These are phyloP conservation scores for Cutaneotrichosporon arboriforme DNA, from an alignment of 1,284 basidiomycete genomes.

Conservation along the genomic window DNA sequence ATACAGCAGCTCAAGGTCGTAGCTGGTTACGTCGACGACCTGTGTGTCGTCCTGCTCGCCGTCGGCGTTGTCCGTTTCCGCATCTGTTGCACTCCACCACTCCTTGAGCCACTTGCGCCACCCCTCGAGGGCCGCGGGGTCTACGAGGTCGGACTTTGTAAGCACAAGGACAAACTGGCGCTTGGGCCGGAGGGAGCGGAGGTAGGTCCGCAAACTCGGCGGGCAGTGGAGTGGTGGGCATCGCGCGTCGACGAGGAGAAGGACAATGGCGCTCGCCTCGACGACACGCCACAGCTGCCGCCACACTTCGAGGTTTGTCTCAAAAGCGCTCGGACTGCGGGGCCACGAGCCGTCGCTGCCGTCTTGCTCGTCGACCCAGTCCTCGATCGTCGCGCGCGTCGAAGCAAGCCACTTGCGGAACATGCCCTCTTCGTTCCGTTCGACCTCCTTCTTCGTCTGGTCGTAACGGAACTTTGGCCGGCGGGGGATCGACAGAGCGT, in stretches of 20 bases:
- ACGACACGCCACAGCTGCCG: slow-evolving; percentile 81
- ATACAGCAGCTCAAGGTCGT: slow-evolving; percentile 53
- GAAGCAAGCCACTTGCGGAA: slow-evolving; percentile 69
- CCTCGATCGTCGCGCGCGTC: slow-evolving; percentile 56
- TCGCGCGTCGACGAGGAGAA: slow-evolving; percentile 78
- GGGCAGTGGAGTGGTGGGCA: slow-evolving; percentile 65
- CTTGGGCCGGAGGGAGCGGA: slow-evolving; percentile 46
- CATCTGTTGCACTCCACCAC: slow-evolving; percentile 45
- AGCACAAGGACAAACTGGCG: slow-evolving; percentile 69
- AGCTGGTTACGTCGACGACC: slow-evolving; percentile 69
- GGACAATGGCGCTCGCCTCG: slow-evolving; percentile 75
- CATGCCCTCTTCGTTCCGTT: slow-evolving; percentile 71
- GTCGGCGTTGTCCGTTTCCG: slow-evolving; percentile 9
- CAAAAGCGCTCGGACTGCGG: slow-evolving; percentile 60
- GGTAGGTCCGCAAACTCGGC: slow-evolving; percentile 51
- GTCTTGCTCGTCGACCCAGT: slow-evolving; percentile 51
- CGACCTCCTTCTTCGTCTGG: slow-evolving; percentile 79
- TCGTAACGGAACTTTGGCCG: slow-evolving; percentile 77
- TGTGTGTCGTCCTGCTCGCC: slow-evolving; percentile 31
- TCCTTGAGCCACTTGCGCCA: slow-evolving; percentile 64
- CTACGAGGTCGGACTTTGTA: slow-evolving; percentile 77
- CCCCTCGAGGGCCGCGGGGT: slow-evolving; percentile 55
- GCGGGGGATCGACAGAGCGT: slow-evolving; percentile 54
- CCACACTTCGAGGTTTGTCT: slow-evolving; percentile 88
- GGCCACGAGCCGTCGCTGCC: slow-evolving; percentile 16